Evolutionary conservation across 768 basidiomycete genomes (phyloP), one percentile per base, ranked within the genome.

Genomic region (Tulasnella calospora): DNA sequence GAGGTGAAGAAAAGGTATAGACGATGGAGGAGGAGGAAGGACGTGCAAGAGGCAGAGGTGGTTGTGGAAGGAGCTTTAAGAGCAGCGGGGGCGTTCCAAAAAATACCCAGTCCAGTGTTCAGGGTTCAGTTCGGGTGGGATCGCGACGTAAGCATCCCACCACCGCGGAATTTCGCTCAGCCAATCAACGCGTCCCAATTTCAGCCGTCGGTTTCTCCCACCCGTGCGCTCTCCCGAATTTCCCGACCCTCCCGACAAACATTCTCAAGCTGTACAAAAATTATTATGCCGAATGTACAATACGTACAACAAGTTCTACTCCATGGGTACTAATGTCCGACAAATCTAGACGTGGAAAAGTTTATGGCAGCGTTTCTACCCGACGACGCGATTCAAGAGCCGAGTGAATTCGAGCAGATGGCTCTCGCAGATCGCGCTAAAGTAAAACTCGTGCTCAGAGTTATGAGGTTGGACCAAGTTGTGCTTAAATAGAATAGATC

Each of bases 391-490:
- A 30, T 75, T 75, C 55, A 84, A 67, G 4, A 84, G 78, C 30
- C 75, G 44, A 10, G 82, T 81, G 55, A 86, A 83, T 19, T 81
- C 80, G 2, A 83, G 57, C 40, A 87, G 83, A 79, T 85, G 84
- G 40, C 83, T 88, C 84, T 98, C 94, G 80, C 93, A 94, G 27
- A 98, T 92, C 8, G 93, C 91, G 38, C 94, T 94, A 82, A 97
- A 96, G 84, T 94, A 98, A 84, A 98, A 98, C 80, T 95, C 94
- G 80, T 97, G 96, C 82, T 85, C 80, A 9, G 83, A 74, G 81
- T 86, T 85, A 75, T 87, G 86, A 9, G 82, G 89, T 57, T 90
- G 87, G 21, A 96, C 92, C 2, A 98, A 86, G 82, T 97, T 98
- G 84, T 98, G 96, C 12, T 79, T 30, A 51, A 61, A 38, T 19